Evolutionary conservation across 371 early-diverging fungal species (phyloP).

Genomic region (Mortierella sp.): DNA sequence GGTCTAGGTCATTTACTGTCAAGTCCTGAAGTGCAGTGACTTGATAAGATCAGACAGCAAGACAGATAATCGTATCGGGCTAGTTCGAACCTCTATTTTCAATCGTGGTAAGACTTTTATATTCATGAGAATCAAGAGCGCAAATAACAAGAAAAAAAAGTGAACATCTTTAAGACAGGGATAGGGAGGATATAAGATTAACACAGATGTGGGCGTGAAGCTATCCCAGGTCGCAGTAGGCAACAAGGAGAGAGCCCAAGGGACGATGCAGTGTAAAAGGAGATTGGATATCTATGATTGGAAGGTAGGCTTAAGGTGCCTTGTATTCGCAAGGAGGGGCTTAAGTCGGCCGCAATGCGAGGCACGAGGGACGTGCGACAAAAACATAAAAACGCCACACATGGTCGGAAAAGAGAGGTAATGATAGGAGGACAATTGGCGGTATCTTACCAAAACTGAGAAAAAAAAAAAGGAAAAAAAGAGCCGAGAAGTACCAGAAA

Average conservation of each 20-base stretch:
- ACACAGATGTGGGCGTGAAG: no score
- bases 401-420: no score
- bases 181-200: no score
- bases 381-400: neutral
- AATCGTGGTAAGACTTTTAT: no score
- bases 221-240: no score
- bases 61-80: neutral
- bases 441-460: no score
- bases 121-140: no score
- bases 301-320: neutral
- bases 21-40: neutral
- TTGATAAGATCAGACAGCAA: neutral
- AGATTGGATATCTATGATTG: no score
- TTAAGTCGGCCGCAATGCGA: conserved; percentile 5
- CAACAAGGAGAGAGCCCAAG: neutral
- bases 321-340: conserved; percentile 1
- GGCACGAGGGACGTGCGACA: conserved; percentile 1
- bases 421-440: no score
- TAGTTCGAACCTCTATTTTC: no score
- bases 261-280: neutral
- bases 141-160: no score
- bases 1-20: conserved; percentile 10
- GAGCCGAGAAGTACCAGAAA: neutral
- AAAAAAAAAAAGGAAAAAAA: neutral
- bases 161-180: no score